phyloP scores from a whole-genome alignment of 352 stramenopile genomes.

The Pythium volutum region DNA sequence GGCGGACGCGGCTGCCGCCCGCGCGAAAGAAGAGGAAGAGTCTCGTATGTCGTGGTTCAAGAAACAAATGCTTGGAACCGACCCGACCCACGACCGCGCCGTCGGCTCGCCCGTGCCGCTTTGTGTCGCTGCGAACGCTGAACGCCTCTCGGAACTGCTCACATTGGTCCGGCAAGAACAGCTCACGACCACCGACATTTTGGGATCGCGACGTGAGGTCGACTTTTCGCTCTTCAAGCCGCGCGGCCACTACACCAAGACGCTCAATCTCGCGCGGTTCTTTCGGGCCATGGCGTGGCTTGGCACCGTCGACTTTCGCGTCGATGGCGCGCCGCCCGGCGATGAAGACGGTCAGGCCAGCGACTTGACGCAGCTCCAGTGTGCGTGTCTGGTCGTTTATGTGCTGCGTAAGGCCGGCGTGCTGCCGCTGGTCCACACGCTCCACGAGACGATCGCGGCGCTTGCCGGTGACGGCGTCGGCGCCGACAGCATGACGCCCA shows the following conservation, averaged over 20 bases:
- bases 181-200: background rate
- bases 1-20: too few species aligned
- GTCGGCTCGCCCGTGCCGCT: background rate
- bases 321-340: constrained; percentile 5
- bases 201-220: constrained; percentile 9
- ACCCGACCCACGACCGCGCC: too few species aligned
- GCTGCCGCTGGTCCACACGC: background rate
- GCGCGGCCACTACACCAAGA: constrained; percentile 30
- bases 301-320: constrained; percentile 25
- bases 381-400: constrained; percentile 15
- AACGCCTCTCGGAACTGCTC: background rate
- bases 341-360: background rate
- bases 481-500: constrained; percentile 21
- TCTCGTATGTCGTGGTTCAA: too few species aligned
- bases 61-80: too few species aligned
- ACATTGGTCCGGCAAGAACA: background rate
- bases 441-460: constrained; percentile 11
- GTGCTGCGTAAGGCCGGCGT: constrained; percentile 15
- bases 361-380: background rate
- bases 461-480: constrained; percentile 18
- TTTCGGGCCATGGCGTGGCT: constrained; percentile 29
- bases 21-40: too few species aligned
- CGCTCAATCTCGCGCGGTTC: constrained; percentile 5
- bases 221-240: constrained; percentile 31
- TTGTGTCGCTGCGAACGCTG: background rate